These are phyloP conservation scores for Balansia obtecta DNA, from an alignment of 2,329 filamentous ascomycete genomes.

Conservation along the genomic window DNA sequence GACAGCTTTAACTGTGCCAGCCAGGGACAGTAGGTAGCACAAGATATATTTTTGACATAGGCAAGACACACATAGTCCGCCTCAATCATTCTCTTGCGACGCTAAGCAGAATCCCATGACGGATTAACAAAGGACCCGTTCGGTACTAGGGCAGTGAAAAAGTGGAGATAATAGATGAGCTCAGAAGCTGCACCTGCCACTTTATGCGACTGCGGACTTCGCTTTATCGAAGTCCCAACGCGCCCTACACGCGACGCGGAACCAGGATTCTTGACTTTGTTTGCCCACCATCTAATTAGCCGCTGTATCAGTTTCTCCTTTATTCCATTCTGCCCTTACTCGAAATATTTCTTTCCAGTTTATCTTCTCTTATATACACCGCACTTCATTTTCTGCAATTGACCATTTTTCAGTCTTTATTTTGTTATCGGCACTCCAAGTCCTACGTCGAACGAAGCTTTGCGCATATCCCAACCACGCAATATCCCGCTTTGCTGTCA, in stretches of 20 bases:
- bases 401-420: neutral
- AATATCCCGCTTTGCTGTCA: too few relatives aligned
- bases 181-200: neutral
- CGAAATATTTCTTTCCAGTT: neutral
- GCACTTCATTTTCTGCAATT: neutral
- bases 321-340: neutral
- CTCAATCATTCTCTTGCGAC: too few relatives aligned
- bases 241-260: constrained; percentile 2
- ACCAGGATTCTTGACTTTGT: neutral
- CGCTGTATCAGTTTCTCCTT: neutral
- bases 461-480: too few relatives aligned
- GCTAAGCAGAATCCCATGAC: too few relatives aligned
- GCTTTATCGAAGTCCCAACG: neutral
- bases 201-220: neutral
- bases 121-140: too few relatives aligned
- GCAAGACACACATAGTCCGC: too few relatives aligned
- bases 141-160: neutral
- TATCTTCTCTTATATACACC: neutral
- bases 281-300: neutral
- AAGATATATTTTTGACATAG: too few relatives aligned
- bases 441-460: too few relatives aligned
- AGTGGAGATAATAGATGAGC: neutral
- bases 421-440: neutral
- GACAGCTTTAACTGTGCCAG: too few relatives aligned
- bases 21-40: too few relatives aligned